Percentiles rank a stretch among this genome's conserved stretches.
Conservation (phyloP, 495 filamentous ascomycete genomes). For the Trichoderma virens region DNA sequence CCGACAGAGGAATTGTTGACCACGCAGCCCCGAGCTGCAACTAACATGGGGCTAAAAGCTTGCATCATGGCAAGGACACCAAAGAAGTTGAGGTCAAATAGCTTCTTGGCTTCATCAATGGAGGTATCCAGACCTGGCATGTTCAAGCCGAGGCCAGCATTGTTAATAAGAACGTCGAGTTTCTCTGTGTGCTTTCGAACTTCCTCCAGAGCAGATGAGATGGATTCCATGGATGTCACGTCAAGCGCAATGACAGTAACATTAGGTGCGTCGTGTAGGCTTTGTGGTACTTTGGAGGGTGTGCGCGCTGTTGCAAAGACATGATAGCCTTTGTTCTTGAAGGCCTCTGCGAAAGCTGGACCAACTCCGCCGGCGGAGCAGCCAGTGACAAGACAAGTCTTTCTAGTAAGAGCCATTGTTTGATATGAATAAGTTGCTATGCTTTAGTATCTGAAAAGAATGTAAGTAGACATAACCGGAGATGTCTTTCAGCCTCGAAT, state of each 20-base stretch:
- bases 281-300: constrained; percentile 21
- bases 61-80: not conserved
- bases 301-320: constrained; percentile 38
- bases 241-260: not conserved
- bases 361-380: constrained; percentile 41
- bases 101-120: not conserved
- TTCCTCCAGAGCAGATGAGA: not conserved
- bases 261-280: not conserved
- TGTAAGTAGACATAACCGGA: not conserved
- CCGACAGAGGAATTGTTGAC: not conserved
- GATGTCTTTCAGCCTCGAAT: not conserved
- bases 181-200: not conserved
- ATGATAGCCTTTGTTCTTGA: constrained; percentile 30
- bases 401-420: not conserved
- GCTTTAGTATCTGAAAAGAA: not conserved
- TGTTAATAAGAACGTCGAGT: not conserved
- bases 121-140: not conserved
- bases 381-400: constrained; percentile 36
- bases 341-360: constrained; percentile 28
- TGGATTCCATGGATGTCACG: not conserved
- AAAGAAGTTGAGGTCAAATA: not conserved
- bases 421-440: not conserved
- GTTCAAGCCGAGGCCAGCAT: not conserved
- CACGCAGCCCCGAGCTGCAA: not conserved
- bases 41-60: not conserved